phyloP scores from a whole-genome alignment of 345 rosid genomes.

The Arabis alpina region DNA sequence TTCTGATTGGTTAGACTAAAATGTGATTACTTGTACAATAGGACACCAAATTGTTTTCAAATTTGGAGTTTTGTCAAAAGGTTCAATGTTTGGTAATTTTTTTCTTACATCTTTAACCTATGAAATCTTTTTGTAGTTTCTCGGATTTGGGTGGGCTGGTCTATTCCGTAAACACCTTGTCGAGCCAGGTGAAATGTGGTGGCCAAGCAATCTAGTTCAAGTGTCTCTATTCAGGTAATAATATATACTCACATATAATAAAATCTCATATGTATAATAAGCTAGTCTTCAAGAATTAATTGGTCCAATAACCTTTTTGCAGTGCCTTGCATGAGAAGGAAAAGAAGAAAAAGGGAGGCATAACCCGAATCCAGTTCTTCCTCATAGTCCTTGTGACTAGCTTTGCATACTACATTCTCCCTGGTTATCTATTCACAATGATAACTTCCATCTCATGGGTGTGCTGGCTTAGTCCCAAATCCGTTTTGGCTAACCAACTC shows the following conservation, averaged over 20 bases:
- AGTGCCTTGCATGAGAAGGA: constrained; percentile 80
- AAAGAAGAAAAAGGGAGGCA: constrained; percentile 51
- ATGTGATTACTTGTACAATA: constrained; percentile 9
- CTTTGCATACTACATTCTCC: constrained; percentile 70
- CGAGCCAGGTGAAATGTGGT: constrained; percentile 94
- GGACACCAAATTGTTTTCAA: not conserved
- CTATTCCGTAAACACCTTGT: constrained; percentile 69
- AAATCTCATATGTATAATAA: not conserved
- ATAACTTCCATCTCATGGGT: constrained; percentile 76
- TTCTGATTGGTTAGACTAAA: constrained; percentile 17
- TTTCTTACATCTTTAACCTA: not conserved
- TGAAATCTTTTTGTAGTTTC: constrained; percentile 45
- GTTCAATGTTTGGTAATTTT: not conserved
- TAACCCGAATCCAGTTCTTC: constrained; percentile 66
- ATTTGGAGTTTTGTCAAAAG: not conserved
- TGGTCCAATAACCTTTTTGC: constrained; percentile 21
- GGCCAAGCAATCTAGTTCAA: constrained; percentile 78
- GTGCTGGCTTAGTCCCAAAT: constrained; percentile 75
- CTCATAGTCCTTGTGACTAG: constrained; percentile 57
- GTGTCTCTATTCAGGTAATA: constrained; percentile 78
- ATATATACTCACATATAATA: not conserved
- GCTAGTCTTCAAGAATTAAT: constrained; percentile 8
- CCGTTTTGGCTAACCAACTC: constrained; percentile 64
- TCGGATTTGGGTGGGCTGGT: constrained; percentile 94
- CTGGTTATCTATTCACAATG: constrained; percentile 60